phyloP scores from a whole-genome alignment of 805 yeast genomes.

The Metschnikowia bowlesiae region DNA sequence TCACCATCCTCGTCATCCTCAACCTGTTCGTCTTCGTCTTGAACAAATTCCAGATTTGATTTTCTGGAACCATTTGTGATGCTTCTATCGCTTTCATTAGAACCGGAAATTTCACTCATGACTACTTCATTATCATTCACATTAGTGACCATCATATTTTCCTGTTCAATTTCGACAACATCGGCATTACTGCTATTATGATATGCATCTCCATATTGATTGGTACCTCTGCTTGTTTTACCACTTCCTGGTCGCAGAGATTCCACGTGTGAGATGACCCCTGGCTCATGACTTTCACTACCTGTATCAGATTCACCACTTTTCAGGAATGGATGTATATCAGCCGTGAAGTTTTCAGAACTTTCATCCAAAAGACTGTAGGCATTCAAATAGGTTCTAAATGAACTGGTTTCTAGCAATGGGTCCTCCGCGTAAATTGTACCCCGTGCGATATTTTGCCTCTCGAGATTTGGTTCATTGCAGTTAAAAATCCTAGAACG shows the following conservation, averaged over 20 bases:
- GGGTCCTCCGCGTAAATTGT: not conserved
- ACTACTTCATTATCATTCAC: not conserved
- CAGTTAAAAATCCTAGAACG: not conserved
- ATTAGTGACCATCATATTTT: not conserved
- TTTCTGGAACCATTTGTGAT: no score
- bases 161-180: not conserved
- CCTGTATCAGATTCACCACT: not conserved
- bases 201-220: not conserved
- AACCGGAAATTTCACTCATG: not conserved
- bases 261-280: not conserved
- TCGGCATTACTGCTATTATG: not conserved
- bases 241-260: not conserved
- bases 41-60: not conserved
- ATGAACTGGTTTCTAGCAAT: not conserved
- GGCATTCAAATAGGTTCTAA: not conserved
- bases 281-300: not conserved
- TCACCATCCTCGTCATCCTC: not conserved
- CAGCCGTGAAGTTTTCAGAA: not conserved
- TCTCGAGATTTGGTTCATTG: not conserved
- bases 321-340: not conserved
- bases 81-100: not conserved
- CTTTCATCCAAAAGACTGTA: not conserved
- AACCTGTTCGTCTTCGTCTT: not conserved
- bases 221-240: not conserved
- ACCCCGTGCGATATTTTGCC: not conserved